Conservation (phyloP, 257 asterid genomes). For the Linaria vulgaris region DNA sequence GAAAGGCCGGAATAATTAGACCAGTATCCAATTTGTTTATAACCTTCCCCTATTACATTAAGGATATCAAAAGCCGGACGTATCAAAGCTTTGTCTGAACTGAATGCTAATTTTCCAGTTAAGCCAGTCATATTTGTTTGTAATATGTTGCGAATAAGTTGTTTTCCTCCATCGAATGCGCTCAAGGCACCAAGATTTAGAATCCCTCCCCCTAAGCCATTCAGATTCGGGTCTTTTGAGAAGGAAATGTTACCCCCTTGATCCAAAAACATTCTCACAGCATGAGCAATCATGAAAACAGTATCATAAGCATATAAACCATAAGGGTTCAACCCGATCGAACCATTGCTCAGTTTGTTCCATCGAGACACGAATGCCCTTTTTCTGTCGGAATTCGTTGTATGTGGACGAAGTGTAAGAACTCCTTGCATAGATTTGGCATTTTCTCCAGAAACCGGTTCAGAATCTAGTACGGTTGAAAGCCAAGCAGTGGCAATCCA, state of each 20-base stretch:
- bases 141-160: conserved; percentile 47
- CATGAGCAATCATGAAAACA: conserved; percentile 70
- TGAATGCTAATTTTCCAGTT: conserved; percentile 57
- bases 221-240: conserved; percentile 47
- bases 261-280: conserved; percentile 51
- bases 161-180: conserved; percentile 59
- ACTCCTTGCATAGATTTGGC: conserved; percentile 61
- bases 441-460: conserved; percentile 26
- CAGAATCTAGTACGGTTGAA: conserved; percentile 65
- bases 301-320: conserved; percentile 85
- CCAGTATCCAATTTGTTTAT: conserved; percentile 77
- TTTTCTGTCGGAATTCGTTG: conserved; percentile 55
- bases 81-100: conserved; percentile 38
- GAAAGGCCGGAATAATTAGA: conserved; percentile 80
- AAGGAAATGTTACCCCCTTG: conserved; percentile 59
- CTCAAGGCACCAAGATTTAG: conserved; percentile 63
- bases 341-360: conserved; percentile 57
- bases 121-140: conserved; percentile 62
- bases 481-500: conserved; percentile 89
- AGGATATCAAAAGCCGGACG: conserved; percentile 72
- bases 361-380: conserved; percentile 52
- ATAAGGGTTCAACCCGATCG: conserved; percentile 57
- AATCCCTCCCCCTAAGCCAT: conserved; percentile 32
- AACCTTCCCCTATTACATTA: conserved; percentile 53
- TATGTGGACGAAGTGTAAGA: conserved; percentile 61